Conservation (phyloP, 2,329 filamentous ascomycete genomes). For the Penicillium rolfsii region DNA sequence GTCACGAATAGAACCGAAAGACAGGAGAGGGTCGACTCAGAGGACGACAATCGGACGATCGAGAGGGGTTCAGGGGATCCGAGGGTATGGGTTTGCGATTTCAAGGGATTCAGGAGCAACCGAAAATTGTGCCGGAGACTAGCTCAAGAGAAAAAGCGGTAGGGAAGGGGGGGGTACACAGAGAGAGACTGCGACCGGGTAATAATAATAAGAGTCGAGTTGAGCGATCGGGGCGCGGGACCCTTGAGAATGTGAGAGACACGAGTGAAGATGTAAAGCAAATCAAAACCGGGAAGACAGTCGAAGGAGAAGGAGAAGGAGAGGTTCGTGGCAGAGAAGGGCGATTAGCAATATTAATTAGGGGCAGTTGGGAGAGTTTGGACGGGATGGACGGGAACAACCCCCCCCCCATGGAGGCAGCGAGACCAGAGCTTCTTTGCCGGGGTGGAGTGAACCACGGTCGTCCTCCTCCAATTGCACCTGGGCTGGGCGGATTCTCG, state of each 20-base stretch:
- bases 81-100: slow-evolving; percentile 18
- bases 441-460: neutral
- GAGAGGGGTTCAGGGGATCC: slow-evolving; percentile 4
- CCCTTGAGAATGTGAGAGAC: neutral
- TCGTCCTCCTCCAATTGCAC: neutral
- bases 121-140: slow-evolving; percentile 10
- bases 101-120: slow-evolving; percentile 22
- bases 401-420: neutral
- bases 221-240: neutral
- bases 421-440: slow-evolving; percentile 1
- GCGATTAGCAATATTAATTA: neutral
- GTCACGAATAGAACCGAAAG: slow-evolving; percentile 1
- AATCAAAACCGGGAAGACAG: neutral
- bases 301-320: neutral
- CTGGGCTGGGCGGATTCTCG: neutral
- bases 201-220: neutral
- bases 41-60: slow-evolving; percentile 17
- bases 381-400: neutral
- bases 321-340: neutral
- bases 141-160: neutral
- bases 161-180: neutral
- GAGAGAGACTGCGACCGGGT: neutral
- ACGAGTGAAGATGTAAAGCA: neutral
- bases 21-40: slow-evolving; percentile 10
- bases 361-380: neutral